Evolutionary conservation across 2,329 filamentous ascomycete species (phyloP).

Genomic region (Grosmannia huntii): DNA sequence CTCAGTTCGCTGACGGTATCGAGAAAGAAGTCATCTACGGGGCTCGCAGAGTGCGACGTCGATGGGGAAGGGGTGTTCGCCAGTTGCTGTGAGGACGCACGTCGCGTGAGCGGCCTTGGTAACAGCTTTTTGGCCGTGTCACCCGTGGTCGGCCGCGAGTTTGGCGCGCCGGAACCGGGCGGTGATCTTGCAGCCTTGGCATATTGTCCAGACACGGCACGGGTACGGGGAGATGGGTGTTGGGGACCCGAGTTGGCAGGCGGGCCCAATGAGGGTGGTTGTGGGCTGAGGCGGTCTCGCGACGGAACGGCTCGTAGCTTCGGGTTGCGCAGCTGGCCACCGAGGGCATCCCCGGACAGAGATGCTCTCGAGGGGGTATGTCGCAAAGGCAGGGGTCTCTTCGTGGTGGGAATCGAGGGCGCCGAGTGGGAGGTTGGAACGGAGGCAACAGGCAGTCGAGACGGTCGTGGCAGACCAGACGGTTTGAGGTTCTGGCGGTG

Average conservation of each 20-base stretch:
- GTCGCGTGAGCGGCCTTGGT: slow-evolving; percentile 6
- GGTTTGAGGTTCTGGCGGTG: not conserved
- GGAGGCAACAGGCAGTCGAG: not conserved
- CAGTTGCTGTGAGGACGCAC: slow-evolving; percentile 7
- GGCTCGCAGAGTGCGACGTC: slow-evolving; percentile 7
- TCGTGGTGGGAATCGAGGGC: not conserved
- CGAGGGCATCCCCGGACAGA: not conserved
- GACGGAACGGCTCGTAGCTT: slow-evolving; percentile 28
- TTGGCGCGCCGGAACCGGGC: not conserved
- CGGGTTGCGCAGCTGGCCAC: slow-evolving; percentile 24
- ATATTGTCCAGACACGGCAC: slow-evolving; percentile 12
- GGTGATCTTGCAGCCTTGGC: not conserved
- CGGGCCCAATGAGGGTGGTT: not conserved
- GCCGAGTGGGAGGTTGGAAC: not conserved
- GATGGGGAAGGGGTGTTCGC: not conserved
- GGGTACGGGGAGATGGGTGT: slow-evolving; percentile 7
- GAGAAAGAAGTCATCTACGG: not conserved
- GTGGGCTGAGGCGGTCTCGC: slow-evolving; percentile 22
- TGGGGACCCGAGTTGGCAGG: slow-evolving; percentile 3
- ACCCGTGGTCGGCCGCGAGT: not conserved
- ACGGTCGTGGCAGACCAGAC: not conserved
- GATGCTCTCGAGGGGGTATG: not conserved
- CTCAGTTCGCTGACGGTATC: slow-evolving; percentile 1
- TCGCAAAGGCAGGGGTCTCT: not conserved
- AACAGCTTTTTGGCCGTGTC: slow-evolving; percentile 4